These are phyloP conservation scores for Chlorophyllum brunneum DNA, from an alignment of 768 basidiomycete genomes.

Conservation along the genomic window DNA sequence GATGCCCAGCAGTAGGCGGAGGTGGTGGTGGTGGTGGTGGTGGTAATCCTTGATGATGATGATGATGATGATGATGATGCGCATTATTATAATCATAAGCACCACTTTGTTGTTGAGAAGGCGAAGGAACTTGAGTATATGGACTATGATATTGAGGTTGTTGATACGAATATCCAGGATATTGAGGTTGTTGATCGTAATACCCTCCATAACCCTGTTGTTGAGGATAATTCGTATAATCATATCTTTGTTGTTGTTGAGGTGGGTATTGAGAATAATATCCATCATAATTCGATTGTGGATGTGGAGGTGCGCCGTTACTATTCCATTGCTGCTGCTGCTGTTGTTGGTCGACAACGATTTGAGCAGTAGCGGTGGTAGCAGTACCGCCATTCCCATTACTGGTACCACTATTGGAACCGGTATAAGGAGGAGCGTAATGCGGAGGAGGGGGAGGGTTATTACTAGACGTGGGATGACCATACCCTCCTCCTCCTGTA, in stretches of 20 bases:
- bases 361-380: no score
- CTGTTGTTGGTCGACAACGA: constrained; percentile 14
- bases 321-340: constrained; percentile 22
- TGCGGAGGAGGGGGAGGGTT: constrained; percentile 6
- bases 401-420: neutral
- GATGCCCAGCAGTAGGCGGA: constrained; percentile 11
- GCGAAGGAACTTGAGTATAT: constrained; percentile 17
- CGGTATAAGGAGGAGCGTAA: constrained; percentile 11
- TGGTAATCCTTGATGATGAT: no score
- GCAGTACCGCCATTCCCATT: neutral
- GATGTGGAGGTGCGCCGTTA: neutral
- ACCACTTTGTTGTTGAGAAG: constrained; percentile 21
- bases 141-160: constrained; percentile 12
- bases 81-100: neutral
- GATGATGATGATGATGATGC: no score
- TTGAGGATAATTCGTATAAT: constrained; percentile 23
- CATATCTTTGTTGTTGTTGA: constrained; percentile 21
- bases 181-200: constrained; percentile 25
- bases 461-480: neutral
- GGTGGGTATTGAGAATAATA: constrained; percentile 25
- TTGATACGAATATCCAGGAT: constrained; percentile 16
- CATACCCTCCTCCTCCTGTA: neutral
- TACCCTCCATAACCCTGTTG: constrained; percentile 27
- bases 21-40: no score
- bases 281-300: constrained; percentile 26